Percentiles rank a stretch among this genome's conserved stretches.
phyloP scores from a whole-genome alignment of 495 filamentous ascomycete species.

The Xylaria bambusicola region DNA sequence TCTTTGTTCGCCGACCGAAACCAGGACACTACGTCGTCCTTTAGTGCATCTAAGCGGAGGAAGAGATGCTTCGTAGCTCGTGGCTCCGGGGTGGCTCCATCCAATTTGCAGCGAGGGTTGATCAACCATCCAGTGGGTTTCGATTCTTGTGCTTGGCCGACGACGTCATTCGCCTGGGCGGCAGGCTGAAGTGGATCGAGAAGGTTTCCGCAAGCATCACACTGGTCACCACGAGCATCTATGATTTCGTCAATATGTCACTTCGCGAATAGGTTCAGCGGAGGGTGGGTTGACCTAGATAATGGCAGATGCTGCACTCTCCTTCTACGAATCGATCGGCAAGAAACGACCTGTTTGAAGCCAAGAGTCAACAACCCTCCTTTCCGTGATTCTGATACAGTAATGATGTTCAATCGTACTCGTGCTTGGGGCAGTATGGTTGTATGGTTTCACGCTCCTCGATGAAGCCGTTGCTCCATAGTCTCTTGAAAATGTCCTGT shows the following conservation, averaged over 20 bases:
- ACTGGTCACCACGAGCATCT: slow-evolving; percentile 78
- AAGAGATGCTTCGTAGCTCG: slow-evolving; percentile 67
- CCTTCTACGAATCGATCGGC: slow-evolving; percentile 72
- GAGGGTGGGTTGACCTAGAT: background rate
- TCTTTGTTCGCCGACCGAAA: slow-evolving; percentile 50
- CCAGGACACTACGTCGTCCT: slow-evolving; percentile 73
- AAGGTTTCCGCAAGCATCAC: slow-evolving; percentile 78
- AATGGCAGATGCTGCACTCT: slow-evolving; percentile 14
- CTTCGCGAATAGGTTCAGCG: background rate
- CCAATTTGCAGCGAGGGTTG: slow-evolving; percentile 74
- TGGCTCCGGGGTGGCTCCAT: slow-evolving; percentile 73
- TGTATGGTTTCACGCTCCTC: slow-evolving; percentile 74
- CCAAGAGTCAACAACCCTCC: background rate
- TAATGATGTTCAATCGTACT: background rate
- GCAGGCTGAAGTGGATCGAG: slow-evolving; percentile 52
- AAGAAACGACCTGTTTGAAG: slow-evolving; percentile 63
- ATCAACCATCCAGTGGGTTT: slow-evolving; percentile 26
- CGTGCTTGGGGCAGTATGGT: slow-evolving; percentile 82
- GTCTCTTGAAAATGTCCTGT: slow-evolving; percentile 78
- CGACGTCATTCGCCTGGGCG: background rate
- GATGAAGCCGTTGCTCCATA: slow-evolving; percentile 78
- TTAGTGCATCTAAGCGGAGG: slow-evolving; percentile 76
- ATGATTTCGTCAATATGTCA: background rate
- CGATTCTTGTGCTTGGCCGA: slow-evolving; percentile 54
- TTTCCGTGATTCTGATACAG: background rate